These are phyloP conservation scores for Lolium rigidum DNA, from an alignment of 176 grass and related monocot genomes.

Conservation along the genomic window DNA sequence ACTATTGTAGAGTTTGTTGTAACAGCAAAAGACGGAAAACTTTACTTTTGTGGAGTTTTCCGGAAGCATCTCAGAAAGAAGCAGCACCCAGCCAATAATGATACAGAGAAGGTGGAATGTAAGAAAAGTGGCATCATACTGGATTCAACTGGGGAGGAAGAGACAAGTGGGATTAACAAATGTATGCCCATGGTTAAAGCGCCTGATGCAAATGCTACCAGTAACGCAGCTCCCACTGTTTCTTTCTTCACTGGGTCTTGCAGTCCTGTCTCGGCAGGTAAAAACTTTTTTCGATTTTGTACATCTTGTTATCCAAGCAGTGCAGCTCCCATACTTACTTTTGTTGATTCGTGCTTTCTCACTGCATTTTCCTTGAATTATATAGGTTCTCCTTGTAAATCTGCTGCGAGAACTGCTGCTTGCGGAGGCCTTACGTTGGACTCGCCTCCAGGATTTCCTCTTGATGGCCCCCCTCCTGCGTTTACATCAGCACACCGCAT, in stretches of 20 bases:
- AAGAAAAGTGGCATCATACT: conserved; percentile 44
- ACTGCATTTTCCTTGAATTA: conserved; percentile 14
- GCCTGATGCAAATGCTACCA: conserved; percentile 42
- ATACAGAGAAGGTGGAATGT: conserved; percentile 24
- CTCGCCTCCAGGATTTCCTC: conserved; percentile 21
- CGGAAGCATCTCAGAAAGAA: conserved; percentile 43
- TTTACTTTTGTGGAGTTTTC: conserved; percentile 86
- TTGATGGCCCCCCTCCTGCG: conserved; percentile 45
- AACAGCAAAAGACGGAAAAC: conserved; percentile 61
- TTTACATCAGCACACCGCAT: conserved; percentile 26
- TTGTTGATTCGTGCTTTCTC: conserved; percentile 21
- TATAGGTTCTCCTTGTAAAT: conserved; percentile 35
- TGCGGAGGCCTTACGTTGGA: conserved; percentile 32
- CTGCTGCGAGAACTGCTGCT: conserved; percentile 32
- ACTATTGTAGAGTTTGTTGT: conserved; percentile 18
- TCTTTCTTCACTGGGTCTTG: background rate
- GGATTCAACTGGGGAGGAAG: conserved; percentile 43
- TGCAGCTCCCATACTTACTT: conserved; percentile 29
- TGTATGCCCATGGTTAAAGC: background rate
- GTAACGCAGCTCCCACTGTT: conserved; percentile 29
- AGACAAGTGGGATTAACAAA: conserved; percentile 9
- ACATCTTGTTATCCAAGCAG: conserved; percentile 18
- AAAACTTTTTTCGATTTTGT: background rate
- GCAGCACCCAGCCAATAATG: background rate
- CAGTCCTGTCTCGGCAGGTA: conserved; percentile 24